These are phyloP conservation scores for Geosmithia morbida DNA, from an alignment of 2,329 filamentous ascomycete species.

Conservation along the genomic window DNA sequence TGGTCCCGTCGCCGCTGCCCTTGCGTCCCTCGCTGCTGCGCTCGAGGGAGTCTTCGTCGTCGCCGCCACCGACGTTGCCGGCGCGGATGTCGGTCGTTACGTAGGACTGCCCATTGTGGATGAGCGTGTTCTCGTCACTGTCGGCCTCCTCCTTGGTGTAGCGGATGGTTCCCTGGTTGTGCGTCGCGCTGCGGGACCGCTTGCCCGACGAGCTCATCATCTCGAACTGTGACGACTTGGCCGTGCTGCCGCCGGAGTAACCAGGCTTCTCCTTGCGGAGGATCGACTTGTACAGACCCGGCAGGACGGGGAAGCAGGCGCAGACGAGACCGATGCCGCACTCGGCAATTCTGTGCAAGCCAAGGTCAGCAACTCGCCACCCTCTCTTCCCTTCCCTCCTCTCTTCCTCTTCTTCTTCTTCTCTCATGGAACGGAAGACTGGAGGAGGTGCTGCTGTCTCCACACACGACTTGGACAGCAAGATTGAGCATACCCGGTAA, in stretches of 20 bases:
- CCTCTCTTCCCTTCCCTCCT: too few species aligned
- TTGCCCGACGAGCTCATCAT: background rate
- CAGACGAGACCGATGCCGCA: constrained; percentile 1
- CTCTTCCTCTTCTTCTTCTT: too few species aligned
- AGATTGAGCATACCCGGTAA: background rate
- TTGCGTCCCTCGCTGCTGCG: background rate
- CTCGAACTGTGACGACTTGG: background rate
- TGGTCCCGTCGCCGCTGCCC: background rate
- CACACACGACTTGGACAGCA: too few species aligned
- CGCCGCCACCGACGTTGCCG: too few species aligned
- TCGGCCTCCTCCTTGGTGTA: background rate
- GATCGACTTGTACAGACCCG: constrained; percentile 1
- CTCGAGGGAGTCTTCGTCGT: background rate
- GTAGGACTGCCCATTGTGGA: background rate
- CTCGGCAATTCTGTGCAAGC: background rate
- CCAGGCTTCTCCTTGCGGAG: background rate
- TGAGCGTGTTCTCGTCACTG: background rate
- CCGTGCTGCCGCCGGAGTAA: background rate
- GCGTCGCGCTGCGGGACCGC: background rate
- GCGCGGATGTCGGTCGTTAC: constrained; percentile 1
- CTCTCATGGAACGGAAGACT: background rate
- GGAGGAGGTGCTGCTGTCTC: too few species aligned
- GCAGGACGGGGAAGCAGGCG: background rate
- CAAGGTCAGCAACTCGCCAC: background rate
- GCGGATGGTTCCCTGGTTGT: background rate